These are phyloP conservation scores for Cercospora nicotianae DNA, from an alignment of 2,329 filamentous ascomycete species.

Conservation along the genomic window DNA sequence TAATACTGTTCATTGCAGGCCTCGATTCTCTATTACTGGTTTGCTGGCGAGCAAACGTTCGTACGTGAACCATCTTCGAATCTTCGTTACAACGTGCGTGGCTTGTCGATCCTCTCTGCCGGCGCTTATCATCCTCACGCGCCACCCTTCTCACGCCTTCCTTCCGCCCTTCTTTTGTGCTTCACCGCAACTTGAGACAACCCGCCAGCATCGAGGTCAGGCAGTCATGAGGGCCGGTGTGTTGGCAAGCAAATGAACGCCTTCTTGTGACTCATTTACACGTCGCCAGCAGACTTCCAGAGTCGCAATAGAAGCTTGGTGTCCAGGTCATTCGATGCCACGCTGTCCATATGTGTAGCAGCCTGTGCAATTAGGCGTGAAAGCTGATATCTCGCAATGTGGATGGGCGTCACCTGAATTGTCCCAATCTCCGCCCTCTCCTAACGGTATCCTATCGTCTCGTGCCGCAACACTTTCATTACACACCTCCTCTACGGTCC, in stretches of 20 bases:
- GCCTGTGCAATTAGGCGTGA: neutral
- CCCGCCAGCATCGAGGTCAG: neutral
- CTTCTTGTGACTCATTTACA: neutral
- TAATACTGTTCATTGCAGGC: neutral
- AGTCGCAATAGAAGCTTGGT: neutral
- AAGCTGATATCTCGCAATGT: neutral
- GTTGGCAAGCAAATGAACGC: neutral
- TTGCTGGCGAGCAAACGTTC: neutral
- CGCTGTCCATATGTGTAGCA: neutral
- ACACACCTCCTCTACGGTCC: slow-evolving; percentile 54
- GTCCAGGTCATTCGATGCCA: neutral
- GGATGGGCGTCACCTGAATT: neutral
- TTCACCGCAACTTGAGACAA: neutral
- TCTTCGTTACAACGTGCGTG: neutral
- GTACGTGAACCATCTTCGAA: neutral
- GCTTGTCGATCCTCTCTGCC: neutral
- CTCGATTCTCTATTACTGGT: neutral
- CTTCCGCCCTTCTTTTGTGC: neutral
- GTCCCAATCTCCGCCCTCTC: neutral
- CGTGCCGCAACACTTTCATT: neutral
- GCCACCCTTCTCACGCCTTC: neutral
- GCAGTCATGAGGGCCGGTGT: neutral
- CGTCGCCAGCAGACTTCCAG: neutral
- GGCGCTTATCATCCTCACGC: neutral
- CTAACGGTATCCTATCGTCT: neutral